These are phyloP conservation scores for Ascochyta clinopodiicola DNA, from an alignment of 2,329 filamentous ascomycete genomes.

Conservation along the genomic window DNA sequence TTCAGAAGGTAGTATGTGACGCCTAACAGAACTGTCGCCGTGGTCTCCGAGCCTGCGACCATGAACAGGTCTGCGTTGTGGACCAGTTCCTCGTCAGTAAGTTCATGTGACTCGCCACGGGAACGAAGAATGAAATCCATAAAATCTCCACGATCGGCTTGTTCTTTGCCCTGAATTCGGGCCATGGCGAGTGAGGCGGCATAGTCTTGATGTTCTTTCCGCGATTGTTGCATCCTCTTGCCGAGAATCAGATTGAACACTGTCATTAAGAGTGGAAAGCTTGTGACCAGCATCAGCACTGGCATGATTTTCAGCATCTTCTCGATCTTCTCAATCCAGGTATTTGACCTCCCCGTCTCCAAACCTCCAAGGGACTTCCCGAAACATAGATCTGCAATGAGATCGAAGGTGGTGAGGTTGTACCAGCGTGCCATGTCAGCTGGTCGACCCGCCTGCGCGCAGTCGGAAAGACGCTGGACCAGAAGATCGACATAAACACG, in stretches of 20 bases:
- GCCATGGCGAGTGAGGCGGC: conserved; percentile 12
- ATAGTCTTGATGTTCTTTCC: conserved; percentile 14
- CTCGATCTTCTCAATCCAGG: conserved; percentile 21
- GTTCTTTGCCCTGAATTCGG: conserved; percentile 13
- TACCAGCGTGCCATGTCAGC: conserved; percentile 23
- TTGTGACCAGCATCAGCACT: conserved; percentile 10
- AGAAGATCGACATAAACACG: conserved; percentile 19
- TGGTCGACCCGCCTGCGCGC: neutral
- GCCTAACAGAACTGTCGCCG: conserved; percentile 28
- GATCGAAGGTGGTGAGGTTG: conserved; percentile 33
- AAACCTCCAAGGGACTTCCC: conserved; percentile 31
- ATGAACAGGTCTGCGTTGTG: conserved; percentile 22
- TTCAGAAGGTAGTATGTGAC: conserved; percentile 22
- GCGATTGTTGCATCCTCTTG: conserved; percentile 15
- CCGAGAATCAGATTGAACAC: conserved; percentile 11
- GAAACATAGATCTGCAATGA: conserved; percentile 34
- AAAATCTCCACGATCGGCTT: conserved; percentile 14
- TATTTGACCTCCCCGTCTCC: conserved; percentile 13
- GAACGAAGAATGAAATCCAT: conserved; percentile 19
- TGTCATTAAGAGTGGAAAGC: conserved; percentile 7
- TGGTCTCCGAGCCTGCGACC: conserved; percentile 32
- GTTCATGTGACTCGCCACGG: conserved; percentile 7
- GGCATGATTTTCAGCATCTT: conserved; percentile 16
- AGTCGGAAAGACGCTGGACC: conserved; percentile 10
- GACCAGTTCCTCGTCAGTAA: conserved; percentile 15